Evolutionary conservation across 805 yeast species (phyloP), one percentile per base, ranked within the genome.

Genomic region (Priceomyces melissophilus): DNA sequence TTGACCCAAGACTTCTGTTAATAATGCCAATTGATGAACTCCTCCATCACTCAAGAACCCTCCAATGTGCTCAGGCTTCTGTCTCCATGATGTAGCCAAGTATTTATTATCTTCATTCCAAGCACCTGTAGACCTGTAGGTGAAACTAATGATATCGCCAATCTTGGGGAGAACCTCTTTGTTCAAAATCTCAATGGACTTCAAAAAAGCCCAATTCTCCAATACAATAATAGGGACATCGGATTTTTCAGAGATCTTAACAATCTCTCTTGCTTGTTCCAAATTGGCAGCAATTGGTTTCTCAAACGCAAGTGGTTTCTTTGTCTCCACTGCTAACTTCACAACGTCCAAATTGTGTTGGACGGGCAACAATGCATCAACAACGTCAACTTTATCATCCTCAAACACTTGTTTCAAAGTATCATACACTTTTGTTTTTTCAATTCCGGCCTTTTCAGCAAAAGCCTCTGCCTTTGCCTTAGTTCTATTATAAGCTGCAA

Each of bases 41-140:
- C 97, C 98, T 55, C 96, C 97, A 56, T 91, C 98, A 43, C 91
- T 82, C 53, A 91, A 70, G 64, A 73, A 90, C 0, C 97, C 97
- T 40, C 98, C 98, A 50, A 89, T 77, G 59, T 91, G 97, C 62
- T 87, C 82, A 26, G 98, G 97, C 36, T 82, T 73, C 58, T 76
- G 79, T 74, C 97, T 83, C 98, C 98, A 91, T 11, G 81, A 41
- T 2, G 97, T 90, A 15, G 67, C 60, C 44, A 80, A 58, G 55
- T 84, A 86, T 56, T 82, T 78, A 65, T 76, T 81, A 42, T 65
- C 54, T 25, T 67, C 69, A 49, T 77, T 74, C 70, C 81, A 86
- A 8, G 87, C 78, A 20, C 93, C 93, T 2, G 91, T 84, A 10
- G 89, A 71, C 43, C 75, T 76, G 61, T 83, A 85, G 6, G 85